Conservation (phyloP, 2,329 filamentous ascomycete genomes). For the Nothophaeocryptopus gaeumannii region DNA sequence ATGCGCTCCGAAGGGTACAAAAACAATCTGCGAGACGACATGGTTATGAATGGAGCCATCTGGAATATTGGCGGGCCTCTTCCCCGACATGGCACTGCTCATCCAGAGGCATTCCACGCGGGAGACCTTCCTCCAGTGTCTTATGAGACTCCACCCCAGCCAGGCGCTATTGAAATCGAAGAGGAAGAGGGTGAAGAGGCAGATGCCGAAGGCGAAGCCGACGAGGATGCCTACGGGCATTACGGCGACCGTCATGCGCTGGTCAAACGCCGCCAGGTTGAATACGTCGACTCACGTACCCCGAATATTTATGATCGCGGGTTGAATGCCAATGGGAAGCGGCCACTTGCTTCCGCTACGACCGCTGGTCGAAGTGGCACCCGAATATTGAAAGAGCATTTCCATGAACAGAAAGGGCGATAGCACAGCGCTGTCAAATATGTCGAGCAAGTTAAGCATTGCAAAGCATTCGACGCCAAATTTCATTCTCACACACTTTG, state of each 20-base stretch:
- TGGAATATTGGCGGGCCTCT: constrained; percentile 28
- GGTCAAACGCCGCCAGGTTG: constrained; percentile 13
- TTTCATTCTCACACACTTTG: too few relatives aligned
- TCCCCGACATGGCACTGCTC: constrained; percentile 9
- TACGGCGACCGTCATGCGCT: constrained; percentile 17
- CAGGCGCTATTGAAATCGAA: constrained; percentile 27
- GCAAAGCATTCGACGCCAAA: too few relatives aligned
- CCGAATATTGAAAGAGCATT: constrained; percentile 1
- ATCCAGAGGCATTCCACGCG: constrained; percentile 6
- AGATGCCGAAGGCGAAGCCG: constrained; percentile 23
- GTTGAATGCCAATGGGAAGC: constrained; percentile 25
- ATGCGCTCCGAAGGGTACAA: constrained; percentile 9
- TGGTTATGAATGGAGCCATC: constrained; percentile 30
- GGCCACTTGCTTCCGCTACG: constrained; percentile 44
- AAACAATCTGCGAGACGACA: constrained; percentile 19
- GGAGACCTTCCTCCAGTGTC: constrained; percentile 10
- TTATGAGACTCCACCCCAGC: constrained; percentile 32
- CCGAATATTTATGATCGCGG: not conserved
- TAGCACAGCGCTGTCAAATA: too few relatives aligned
- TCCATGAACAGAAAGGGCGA: not conserved
- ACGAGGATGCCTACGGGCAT: constrained; percentile 10
- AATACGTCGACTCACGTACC: not conserved
- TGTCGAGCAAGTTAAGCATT: too few relatives aligned
- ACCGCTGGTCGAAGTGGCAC: constrained; percentile 23
- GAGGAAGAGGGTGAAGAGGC: constrained; percentile 23